Evolutionary conservation across 78 protist species (phyloP), one percentile per base, ranked within the genome.

Genomic region (Dictyostelium citrinum): DNA sequence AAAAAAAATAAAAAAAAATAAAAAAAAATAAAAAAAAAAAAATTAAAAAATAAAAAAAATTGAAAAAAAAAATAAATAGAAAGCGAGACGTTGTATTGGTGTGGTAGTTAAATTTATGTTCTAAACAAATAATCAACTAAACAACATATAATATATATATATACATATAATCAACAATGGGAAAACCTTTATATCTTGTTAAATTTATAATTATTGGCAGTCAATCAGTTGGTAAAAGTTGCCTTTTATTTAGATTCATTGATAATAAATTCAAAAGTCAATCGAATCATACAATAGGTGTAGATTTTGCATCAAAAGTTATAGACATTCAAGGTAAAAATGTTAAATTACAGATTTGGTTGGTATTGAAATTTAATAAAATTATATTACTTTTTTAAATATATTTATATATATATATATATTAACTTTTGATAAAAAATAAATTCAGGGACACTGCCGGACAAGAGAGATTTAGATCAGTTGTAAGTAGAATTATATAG

Each of bases 261-360:
- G 96, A 94, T 68, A 81, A 94, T 46, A 94, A 88, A 51, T 94
- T 95, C 61, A 77, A 84, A 79, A 82, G 37, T 37, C 96, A 95
- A 71, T 85, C 93, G 8, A 96, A 95, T 17, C 98, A 97, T 91
- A 98, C 99, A 33, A 97, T 98, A 20, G 99, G 99, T 29, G 98
- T 97, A 20, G 99, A 98, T 83, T 98, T 97, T 86, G 98, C 97
- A 43, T 95, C 97, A 35, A 72, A 90, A 12, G 90, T 97, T 14
- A 79, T 84, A 27, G 97, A 97, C 20, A 95, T 98, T 17, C 64
- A 77, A 22, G 96, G 95, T 27, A 95, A 84, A 64, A 5, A 55
- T 43, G 90, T 98, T 78, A 97, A 96, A 78, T 92, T 97, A 46
- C 98, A 98, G 31, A 45, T 84, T 33, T 72, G 90, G 43, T 39